phyloP scores from a whole-genome alignment of 495 filamentous ascomycete species.

The Evansstolkia leycettana region DNA sequence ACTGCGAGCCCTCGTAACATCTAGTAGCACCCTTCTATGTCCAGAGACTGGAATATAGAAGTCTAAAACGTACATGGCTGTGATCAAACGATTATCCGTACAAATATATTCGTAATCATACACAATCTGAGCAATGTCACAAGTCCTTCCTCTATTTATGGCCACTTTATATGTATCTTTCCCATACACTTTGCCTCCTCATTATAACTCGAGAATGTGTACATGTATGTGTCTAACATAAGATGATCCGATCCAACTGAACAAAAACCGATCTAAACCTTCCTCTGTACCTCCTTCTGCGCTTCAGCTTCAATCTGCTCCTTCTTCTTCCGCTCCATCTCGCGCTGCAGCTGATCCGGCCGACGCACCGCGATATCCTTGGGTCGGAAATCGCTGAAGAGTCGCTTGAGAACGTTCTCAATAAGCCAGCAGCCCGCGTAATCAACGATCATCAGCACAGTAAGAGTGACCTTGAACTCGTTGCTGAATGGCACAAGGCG shows the following conservation, averaged over 20 bases:
- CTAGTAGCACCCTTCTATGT: no score
- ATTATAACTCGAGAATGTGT: no score
- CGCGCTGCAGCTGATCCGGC: constrained; percentile 74
- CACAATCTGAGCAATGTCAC: no score
- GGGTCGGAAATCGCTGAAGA: constrained; percentile 86
- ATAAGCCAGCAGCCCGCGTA: constrained; percentile 81
- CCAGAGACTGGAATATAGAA: no score
- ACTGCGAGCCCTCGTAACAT: no score
- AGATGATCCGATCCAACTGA: constrained; percentile 2
- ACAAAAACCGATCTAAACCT: constrained; percentile 15
- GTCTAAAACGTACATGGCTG: no score
- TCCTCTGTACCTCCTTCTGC: constrained; percentile 34
- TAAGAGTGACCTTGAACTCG: constrained; percentile 85
- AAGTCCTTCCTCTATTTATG: no score
- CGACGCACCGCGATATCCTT: constrained; percentile 87
- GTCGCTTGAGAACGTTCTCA: constrained; percentile 72
- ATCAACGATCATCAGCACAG: constrained; percentile 74
- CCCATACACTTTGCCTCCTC: no score
- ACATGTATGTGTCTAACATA: no score
- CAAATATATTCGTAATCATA: no score
- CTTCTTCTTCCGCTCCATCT: constrained; percentile 50
- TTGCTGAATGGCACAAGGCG: constrained; percentile 82
- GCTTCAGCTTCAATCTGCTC: constrained; percentile 46
- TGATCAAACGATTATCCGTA: no score
- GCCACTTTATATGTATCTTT: no score